These are phyloP conservation scores for Primulina eburnea DNA, from an alignment of 257 asterid genomes.

Conservation along the genomic window DNA sequence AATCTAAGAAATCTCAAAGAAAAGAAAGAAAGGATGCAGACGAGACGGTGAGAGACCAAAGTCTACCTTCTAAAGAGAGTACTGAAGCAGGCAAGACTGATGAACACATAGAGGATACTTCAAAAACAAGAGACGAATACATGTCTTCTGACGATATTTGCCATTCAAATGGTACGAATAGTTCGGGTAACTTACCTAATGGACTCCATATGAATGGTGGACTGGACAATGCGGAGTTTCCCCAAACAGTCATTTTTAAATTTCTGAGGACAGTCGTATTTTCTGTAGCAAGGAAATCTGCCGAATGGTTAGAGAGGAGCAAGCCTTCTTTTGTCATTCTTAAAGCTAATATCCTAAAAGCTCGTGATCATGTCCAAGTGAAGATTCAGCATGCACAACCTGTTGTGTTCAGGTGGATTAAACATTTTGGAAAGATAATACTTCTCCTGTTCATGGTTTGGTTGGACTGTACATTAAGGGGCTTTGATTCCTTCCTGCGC, in stretches of 20 bases:
- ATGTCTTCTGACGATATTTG: constrained; percentile 20
- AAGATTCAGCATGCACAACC: constrained; percentile 70
- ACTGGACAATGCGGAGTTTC: constrained; percentile 39
- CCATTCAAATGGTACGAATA: constrained; percentile 25
- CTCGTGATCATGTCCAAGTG: constrained; percentile 42
- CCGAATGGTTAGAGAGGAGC: constrained; percentile 66
- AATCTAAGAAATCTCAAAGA: constrained; percentile 43
- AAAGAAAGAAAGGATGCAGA: constrained; percentile 45
- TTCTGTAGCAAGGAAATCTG: constrained; percentile 51
- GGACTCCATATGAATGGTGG: constrained; percentile 32
- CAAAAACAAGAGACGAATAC: constrained; percentile 33
- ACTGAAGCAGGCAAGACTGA: constrained; percentile 36
- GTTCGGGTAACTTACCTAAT: constrained; percentile 27
- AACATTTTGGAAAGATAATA: constrained; percentile 56
- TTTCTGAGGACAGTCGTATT: constrained; percentile 47
- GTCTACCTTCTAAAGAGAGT: constrained; percentile 28
- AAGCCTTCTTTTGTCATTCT: constrained; percentile 45
- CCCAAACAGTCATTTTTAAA: constrained; percentile 50
- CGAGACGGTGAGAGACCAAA: constrained; percentile 30
- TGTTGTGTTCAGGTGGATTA: constrained; percentile 57
- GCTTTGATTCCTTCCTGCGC: constrained; percentile 76
- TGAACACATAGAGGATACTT: constrained; percentile 34
- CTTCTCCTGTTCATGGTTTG: constrained; percentile 77
- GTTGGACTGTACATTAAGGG: constrained; percentile 89
- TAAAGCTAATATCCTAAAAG: constrained; percentile 37